A percentile compares a stretch with the other conserved stretches of the same genome.
Evolutionary conservation across 1,139 yeast species (phyloP).

Genomic region (Hanseniaspora uvarum): DNA sequence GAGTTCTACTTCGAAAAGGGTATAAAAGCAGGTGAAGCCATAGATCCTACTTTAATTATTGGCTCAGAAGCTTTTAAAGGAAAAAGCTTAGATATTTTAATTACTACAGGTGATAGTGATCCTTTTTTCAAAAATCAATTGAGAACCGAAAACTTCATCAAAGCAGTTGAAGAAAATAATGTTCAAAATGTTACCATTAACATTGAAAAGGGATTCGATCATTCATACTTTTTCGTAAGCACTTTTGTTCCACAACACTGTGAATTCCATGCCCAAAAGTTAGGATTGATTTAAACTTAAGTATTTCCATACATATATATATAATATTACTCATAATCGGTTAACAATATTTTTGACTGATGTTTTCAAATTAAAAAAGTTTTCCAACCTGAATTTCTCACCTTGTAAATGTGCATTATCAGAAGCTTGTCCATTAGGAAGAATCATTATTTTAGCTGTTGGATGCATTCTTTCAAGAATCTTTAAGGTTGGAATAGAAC

Average conservation of each 20-base stretch:
- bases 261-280: constrained; percentile 69
- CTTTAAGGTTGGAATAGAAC: constrained; percentile 84
- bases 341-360: constrained; percentile 50
- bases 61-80: constrained; percentile 39
- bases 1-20: constrained; percentile 53
- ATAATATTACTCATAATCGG: constrained; percentile 28
- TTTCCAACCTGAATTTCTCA: constrained; percentile 70
- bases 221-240: constrained; percentile 77
- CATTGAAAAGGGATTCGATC: constrained; percentile 78
- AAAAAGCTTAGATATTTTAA: constrained; percentile 44
- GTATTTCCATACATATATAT: not conserved
- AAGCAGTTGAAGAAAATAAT: constrained; percentile 50
- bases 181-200: constrained; percentile 55
- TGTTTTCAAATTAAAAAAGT: constrained; percentile 61
- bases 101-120: constrained; percentile 77
- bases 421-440: constrained; percentile 92
- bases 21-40: constrained; percentile 48
- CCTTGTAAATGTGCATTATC: constrained; percentile 90
- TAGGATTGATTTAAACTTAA: constrained; percentile 39
- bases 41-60: constrained; percentile 74
- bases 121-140: constrained; percentile 61
- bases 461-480: constrained; percentile 65
- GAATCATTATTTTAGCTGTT: constrained; percentile 82
- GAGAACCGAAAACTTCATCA: constrained; percentile 62
- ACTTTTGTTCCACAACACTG: constrained; percentile 78